These are phyloP conservation scores for Leucocoprinus gongylophorus DNA, from an alignment of 1,284 basidiomycete genomes.

Conservation along the genomic window DNA sequence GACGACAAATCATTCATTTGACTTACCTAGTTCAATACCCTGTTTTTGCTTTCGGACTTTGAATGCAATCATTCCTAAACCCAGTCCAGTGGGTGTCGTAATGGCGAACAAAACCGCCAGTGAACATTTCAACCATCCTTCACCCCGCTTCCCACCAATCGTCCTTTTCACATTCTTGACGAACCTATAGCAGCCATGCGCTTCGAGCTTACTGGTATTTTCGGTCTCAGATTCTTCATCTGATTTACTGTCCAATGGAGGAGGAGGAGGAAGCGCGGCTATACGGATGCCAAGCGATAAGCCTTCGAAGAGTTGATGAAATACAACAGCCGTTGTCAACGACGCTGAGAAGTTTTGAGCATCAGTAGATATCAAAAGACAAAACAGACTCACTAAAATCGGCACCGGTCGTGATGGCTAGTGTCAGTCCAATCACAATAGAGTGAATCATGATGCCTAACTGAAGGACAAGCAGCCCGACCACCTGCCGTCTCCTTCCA, in stretches of 20 bases:
- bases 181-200: background rate
- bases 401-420: slow-evolving; percentile 57
- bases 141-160: slow-evolving; percentile 7
- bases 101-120: slow-evolving; percentile 61
- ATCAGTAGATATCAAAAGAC: slow-evolving; percentile 7
- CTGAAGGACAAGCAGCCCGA: slow-evolving; percentile 69
- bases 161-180: background rate
- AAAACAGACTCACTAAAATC: slow-evolving; percentile 56
- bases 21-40: slow-evolving; percentile 22
- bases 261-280: slow-evolving; percentile 47
- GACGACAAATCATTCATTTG: background rate
- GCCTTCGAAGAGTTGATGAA: slow-evolving; percentile 78
- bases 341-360: slow-evolving; percentile 40
- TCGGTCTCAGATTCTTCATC: background rate
- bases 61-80: slow-evolving; percentile 47
- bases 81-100: slow-evolving; percentile 64
- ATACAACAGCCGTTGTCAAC: slow-evolving; percentile 63
- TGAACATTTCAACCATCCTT: slow-evolving; percentile 40
- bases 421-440: slow-evolving; percentile 66
- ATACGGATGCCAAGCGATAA: slow-evolving; percentile 73
- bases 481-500: slow-evolving; percentile 50
- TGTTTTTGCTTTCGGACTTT: slow-evolving; percentile 23
- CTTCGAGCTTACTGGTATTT: background rate
- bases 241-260: background rate
- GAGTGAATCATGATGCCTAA: slow-evolving; percentile 79